Conservation (phyloP, 2,329 filamentous ascomycete genomes). For the Epichloe amarillans region DNA sequence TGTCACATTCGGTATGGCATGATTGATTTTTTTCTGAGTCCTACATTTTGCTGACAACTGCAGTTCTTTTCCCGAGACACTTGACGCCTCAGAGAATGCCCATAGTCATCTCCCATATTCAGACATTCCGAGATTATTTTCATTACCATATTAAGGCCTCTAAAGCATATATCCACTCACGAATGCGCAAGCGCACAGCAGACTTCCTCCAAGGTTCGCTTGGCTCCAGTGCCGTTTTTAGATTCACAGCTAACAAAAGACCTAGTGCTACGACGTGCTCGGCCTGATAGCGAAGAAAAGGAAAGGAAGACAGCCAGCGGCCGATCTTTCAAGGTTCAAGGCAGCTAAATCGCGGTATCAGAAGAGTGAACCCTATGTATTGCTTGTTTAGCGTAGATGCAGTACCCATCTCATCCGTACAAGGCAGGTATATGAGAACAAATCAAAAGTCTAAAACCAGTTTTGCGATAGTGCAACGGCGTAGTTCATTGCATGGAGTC, state of each 20-base stretch:
- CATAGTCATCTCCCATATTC: constrained; percentile 96
- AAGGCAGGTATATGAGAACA: not conserved
- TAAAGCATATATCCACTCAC: constrained; percentile 96
- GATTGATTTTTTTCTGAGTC: not conserved
- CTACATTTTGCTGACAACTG: constrained; percentile 9
- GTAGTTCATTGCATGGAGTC: no score
- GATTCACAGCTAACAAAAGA: constrained; percentile 14
- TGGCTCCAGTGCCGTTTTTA: not conserved
- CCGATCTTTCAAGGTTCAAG: constrained; percentile 64
- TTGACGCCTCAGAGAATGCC: constrained; percentile 79
- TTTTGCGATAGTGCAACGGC: no score
- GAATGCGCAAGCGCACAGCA: constrained; percentile 93
- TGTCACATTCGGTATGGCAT: constrained; percentile 79
- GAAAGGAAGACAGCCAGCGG: constrained; percentile 97
- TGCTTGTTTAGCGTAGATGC: not conserved
- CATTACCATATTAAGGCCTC: constrained; percentile 99
- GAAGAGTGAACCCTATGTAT: not conserved
- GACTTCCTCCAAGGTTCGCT: constrained; percentile 88
- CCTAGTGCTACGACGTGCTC: constrained; percentile 81
- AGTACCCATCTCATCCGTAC: not conserved
- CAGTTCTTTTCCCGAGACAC: constrained; percentile 92
- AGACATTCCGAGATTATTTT: constrained; percentile 99
- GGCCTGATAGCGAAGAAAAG: constrained; percentile 92
- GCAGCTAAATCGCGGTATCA: constrained; percentile 11
- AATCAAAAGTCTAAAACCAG: not conserved